Conservation (phyloP, 116 monocot genomes). For the Phalaenopsis hybrid region DNA sequence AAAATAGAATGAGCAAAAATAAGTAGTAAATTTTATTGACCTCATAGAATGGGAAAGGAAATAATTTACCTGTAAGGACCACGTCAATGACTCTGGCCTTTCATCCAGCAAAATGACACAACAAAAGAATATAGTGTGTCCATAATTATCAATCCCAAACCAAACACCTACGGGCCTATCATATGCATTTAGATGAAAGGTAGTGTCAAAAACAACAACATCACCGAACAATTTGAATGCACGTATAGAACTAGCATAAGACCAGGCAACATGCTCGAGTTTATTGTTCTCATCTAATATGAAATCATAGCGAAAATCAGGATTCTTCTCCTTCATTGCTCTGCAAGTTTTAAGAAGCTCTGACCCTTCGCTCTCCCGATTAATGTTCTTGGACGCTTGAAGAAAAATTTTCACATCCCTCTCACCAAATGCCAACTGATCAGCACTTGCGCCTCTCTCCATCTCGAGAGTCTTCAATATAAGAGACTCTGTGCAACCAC, state of each 20-base stretch:
- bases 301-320: conserved; percentile 56
- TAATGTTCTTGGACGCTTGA: conserved; percentile 51
- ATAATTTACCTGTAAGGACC: conserved; percentile 63
- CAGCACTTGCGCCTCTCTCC: conserved; percentile 43
- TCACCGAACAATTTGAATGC: conserved; percentile 68
- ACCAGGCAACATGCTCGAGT: conserved; percentile 65
- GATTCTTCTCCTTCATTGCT: conserved; percentile 57
- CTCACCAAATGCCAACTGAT: conserved; percentile 61
- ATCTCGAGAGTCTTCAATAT: conserved; percentile 69
- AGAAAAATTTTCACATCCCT: conserved; percentile 69
- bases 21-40: neutral
- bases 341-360: conserved; percentile 73
- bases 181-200: conserved; percentile 54
- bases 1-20: neutral
- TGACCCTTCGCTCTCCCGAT: conserved; percentile 57
- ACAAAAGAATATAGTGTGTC: conserved; percentile 62
- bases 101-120: conserved; percentile 68
- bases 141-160: conserved; percentile 73
- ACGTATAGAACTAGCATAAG: conserved; percentile 48
- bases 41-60: neutral
- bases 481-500: conserved; percentile 47
- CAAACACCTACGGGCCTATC: conserved; percentile 58
- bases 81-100: conserved; percentile 39
- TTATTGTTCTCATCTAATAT: conserved; percentile 43
- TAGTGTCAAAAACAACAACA: conserved; percentile 72